Evolutionary conservation across 2,329 filamentous ascomycete species (phyloP).

Genomic region (Aspergillus transmontanensis): DNA sequence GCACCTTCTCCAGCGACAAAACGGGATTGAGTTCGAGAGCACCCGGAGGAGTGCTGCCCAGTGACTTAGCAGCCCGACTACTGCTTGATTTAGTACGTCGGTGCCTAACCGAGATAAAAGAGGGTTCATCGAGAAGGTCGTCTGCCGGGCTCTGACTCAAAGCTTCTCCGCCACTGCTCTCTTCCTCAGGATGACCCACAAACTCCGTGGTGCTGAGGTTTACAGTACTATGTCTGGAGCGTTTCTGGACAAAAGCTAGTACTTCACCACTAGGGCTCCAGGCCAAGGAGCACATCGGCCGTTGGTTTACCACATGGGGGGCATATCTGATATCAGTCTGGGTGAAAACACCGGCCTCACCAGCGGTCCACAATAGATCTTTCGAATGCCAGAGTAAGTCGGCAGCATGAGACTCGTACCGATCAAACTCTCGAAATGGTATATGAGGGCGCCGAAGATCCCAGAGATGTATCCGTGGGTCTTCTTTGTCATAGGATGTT

Average conservation of each 20-base stretch:
- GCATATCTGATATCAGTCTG: slow-evolving; percentile 65
- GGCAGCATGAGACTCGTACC: slow-evolving; percentile 57
- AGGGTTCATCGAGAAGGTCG: slow-evolving; percentile 59
- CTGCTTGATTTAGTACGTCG: slow-evolving; percentile 51
- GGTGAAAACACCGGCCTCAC: slow-evolving; percentile 61
- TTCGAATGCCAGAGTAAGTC: slow-evolving; percentile 67
- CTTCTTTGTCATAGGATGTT: slow-evolving; percentile 63
- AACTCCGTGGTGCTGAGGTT: slow-evolving; percentile 45
- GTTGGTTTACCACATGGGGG: slow-evolving; percentile 60
- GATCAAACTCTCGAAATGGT: slow-evolving; percentile 64
- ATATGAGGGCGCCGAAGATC: slow-evolving; percentile 64
- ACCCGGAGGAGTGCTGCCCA: slow-evolving; percentile 56
- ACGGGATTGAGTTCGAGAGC: slow-evolving; percentile 50
- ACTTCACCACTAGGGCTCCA: slow-evolving; percentile 62
- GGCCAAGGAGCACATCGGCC: slow-evolving; percentile 58
- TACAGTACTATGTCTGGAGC: slow-evolving; percentile 46
- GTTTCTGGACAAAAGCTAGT: slow-evolving; percentile 56
- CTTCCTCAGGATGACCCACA: slow-evolving; percentile 44
- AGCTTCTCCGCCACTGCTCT: slow-evolving; percentile 49
- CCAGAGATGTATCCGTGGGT: slow-evolving; percentile 65
- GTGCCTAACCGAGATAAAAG: slow-evolving; percentile 52
- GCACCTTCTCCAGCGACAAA: slow-evolving; percentile 54
- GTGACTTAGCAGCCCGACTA: slow-evolving; percentile 54
- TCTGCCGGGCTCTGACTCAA: slow-evolving; percentile 58
- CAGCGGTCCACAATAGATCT: slow-evolving; percentile 66